A percentile compares a stretch with the other conserved stretches of the same genome.
Evolutionary conservation across 2,329 filamentous ascomycete species (phyloP).

Genomic region (Falciphora oryzae): DNA sequence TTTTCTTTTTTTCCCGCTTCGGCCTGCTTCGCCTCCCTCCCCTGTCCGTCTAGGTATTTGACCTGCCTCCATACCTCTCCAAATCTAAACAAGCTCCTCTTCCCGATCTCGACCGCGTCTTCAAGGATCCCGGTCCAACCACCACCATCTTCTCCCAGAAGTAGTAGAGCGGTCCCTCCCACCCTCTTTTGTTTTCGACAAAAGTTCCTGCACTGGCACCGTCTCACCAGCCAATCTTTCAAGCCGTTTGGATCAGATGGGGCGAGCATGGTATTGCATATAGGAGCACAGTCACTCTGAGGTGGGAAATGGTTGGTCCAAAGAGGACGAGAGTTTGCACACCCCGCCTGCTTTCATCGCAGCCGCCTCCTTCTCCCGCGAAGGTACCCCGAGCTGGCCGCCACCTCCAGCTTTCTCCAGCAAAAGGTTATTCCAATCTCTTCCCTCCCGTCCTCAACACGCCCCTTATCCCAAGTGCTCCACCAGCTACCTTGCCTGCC

Average conservation of each 20-base stretch:
- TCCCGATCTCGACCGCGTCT: too few species aligned
- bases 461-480: slow-evolving; percentile 11
- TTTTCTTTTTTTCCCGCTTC: slow-evolving; percentile 10
- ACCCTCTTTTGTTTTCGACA: too few species aligned
- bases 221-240: slow-evolving; percentile 9
- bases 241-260: slow-evolving; percentile 18
- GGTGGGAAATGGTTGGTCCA: slow-evolving; percentile 17
- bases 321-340: slow-evolving; percentile 38
- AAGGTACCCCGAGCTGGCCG: slow-evolving; percentile 32
- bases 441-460: slow-evolving; percentile 9
- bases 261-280: slow-evolving; percentile 15
- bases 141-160: too few species aligned
- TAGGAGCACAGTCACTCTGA: slow-evolving; percentile 2
- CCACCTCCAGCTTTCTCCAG: slow-evolving; percentile 37
- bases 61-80: too few species aligned
- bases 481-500: slow-evolving; percentile 12
- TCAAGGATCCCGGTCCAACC: too few species aligned
- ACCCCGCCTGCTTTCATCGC: slow-evolving; percentile 33
- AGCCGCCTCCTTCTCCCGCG: slow-evolving; percentile 26
- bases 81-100: too few species aligned
- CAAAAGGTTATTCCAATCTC: slow-evolving; percentile 30
- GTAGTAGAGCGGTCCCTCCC: too few species aligned
- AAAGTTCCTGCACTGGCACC: neutral
- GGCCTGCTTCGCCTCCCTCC: slow-evolving; percentile 6
- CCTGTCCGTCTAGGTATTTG: neutral